A percentile compares a stretch with the other conserved stretches of the same genome.
Conservation (phyloP, 768 basidiomycete species). For the Termitomyces sp. region DNA sequence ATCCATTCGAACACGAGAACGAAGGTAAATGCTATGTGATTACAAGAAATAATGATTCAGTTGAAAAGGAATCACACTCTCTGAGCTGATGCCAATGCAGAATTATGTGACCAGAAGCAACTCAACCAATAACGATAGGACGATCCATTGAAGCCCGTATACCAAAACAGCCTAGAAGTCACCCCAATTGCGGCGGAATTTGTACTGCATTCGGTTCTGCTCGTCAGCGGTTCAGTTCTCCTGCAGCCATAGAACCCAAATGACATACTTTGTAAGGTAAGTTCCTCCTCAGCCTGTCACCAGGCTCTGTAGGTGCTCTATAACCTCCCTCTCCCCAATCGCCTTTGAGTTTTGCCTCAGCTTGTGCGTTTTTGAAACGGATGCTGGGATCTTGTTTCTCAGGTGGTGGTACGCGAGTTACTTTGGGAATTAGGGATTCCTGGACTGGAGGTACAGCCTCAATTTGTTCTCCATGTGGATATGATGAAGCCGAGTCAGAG, state of each 20-base stretch:
- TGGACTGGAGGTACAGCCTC: slow-evolving; percentile 16
- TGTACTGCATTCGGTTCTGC: slow-evolving; percentile 73
- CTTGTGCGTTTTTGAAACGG: slow-evolving; percentile 51
- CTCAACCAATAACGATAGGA: background rate
- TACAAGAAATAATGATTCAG: background rate
- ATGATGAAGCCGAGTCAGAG: slow-evolving; percentile 11
- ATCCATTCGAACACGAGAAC: background rate
- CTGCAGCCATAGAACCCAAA: background rate
- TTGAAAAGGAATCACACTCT: background rate
- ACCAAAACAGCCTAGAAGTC: slow-evolving; percentile 52
- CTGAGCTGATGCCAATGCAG: background rate
- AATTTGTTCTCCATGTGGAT: slow-evolving; percentile 32
- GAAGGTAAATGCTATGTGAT: background rate
- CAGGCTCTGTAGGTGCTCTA: slow-evolving; percentile 62
- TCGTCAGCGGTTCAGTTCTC: slow-evolving; percentile 35
- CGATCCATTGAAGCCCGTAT: background rate
- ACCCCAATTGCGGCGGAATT: slow-evolving; percentile 84
- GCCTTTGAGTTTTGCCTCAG: slow-evolving; percentile 46
- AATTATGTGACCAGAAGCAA: background rate
- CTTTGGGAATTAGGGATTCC: slow-evolving; percentile 35
- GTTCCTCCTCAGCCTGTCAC: slow-evolving; percentile 79
- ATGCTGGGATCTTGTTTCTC: slow-evolving; percentile 65
- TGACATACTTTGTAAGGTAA: slow-evolving; percentile 78
- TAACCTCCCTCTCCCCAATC: slow-evolving; percentile 76
- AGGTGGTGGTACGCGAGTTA: slow-evolving; percentile 53